Conservation (phyloP, 1,284 basidiomycete species). For the Pisolithus thermaeus region DNA sequence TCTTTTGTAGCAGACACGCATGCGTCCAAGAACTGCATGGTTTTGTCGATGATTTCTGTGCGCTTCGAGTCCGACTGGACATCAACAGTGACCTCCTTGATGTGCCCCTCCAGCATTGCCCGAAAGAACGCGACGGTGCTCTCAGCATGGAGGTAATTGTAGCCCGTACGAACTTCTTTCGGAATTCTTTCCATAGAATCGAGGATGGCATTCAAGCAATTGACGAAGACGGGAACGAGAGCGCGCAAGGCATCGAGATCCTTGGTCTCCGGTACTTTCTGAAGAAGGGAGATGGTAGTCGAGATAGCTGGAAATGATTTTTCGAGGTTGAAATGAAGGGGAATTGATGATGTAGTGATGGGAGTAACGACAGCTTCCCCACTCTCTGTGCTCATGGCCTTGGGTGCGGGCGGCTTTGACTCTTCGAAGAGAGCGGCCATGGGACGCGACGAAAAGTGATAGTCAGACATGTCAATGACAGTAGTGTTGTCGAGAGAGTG, state of each 20-base stretch:
- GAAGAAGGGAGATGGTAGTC: constrained; percentile 20
- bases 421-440: too few species aligned
- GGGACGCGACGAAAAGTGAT: too few species aligned
- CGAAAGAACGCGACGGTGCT: constrained; percentile 19
- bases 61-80: constrained; percentile 1
- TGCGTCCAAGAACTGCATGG: constrained; percentile 22
- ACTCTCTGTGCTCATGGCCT: constrained; percentile 12
- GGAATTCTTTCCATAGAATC: constrained; percentile 22
- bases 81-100: constrained; percentile 11
- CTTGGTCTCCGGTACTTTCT: constrained; percentile 14
- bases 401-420: neutral
- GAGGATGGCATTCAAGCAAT: constrained; percentile 24
- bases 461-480: too few species aligned
- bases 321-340: constrained; percentile 24
- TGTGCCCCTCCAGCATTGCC: constrained; percentile 21
- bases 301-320: constrained; percentile 29
- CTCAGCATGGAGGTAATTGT: constrained; percentile 20
- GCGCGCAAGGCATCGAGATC: constrained; percentile 26
- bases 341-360: constrained; percentile 1
- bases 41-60: constrained; percentile 12
- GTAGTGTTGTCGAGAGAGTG: too few species aligned
- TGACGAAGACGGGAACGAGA: constrained; percentile 17
- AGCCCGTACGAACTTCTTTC: constrained; percentile 13
- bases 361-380: constrained; percentile 9
- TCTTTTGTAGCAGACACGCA: constrained; percentile 23